These are phyloP conservation scores for Ogataea neopini DNA, from an alignment of 805 yeast genomes.

Conservation along the genomic window DNA sequence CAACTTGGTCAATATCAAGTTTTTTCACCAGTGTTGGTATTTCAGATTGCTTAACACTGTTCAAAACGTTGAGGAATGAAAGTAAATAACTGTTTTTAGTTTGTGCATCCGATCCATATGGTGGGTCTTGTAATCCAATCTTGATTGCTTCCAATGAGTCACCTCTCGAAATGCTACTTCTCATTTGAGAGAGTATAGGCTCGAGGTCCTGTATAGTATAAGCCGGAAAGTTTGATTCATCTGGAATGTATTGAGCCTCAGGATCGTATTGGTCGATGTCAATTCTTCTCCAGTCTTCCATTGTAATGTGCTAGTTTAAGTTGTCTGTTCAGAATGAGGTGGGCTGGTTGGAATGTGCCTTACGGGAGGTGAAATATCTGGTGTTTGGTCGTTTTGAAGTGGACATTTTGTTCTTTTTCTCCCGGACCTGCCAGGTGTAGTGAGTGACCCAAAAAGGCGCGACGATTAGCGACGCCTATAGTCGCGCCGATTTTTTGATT, in stretches of 20 bases:
- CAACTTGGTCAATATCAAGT: conserved; percentile 66
- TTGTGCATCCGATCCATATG: conserved; percentile 71
- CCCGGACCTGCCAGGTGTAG: conserved; percentile 1
- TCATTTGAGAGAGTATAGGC: conserved; percentile 54
- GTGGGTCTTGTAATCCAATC: conserved; percentile 68
- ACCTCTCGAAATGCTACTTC: conserved; percentile 68
- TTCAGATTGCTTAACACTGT: conserved; percentile 66
- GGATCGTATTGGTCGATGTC: conserved; percentile 92
- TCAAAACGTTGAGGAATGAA: conserved; percentile 69
- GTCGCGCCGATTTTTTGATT: background rate
- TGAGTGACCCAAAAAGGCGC: background rate
- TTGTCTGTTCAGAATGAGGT: background rate
- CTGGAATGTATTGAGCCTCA: conserved; percentile 50
- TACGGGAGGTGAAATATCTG: background rate
- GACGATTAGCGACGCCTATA: too few relatives aligned
- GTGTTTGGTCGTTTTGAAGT: background rate
- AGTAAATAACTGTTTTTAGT: conserved; percentile 53
- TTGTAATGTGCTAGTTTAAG: conserved; percentile 18
- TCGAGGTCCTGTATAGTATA: conserved; percentile 56
- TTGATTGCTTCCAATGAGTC: conserved; percentile 67
- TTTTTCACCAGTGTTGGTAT: conserved; percentile 59
- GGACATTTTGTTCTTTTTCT: conserved; percentile 11
- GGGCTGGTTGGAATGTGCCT: too few relatives aligned
- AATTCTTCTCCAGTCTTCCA: conserved; percentile 90
- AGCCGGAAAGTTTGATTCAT: conserved; percentile 37